Conservation (phyloP, 768 basidiomycete genomes). For the Suillus subaureus region DNA sequence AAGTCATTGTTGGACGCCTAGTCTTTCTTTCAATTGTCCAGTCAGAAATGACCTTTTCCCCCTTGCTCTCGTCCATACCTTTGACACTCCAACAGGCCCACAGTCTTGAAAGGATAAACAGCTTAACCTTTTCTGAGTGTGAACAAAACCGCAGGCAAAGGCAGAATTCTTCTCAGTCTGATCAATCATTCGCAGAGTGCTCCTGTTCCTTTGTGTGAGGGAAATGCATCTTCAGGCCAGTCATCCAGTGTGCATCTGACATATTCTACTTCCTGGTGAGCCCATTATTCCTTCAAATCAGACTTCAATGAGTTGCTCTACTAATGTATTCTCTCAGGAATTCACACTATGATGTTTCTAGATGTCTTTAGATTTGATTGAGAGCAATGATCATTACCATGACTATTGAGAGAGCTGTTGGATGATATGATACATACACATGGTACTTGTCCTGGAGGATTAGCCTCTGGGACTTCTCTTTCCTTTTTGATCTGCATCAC, state of each 20-base stretch:
- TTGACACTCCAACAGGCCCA: slow-evolving; percentile 15
- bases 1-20: slow-evolving; percentile 21
- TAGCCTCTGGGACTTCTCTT: no score
- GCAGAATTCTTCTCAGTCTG: slow-evolving; percentile 25
- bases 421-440: no score
- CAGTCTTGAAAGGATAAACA: slow-evolving; percentile 22
- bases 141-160: slow-evolving; percentile 5
- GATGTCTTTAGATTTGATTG: no score
- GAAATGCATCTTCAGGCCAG: neutral
- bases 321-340: neutral
- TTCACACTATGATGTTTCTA: neutral
- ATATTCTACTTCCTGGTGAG: neutral
- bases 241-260: neutral
- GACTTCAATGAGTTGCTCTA: neutral
- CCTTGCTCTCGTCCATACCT: slow-evolving; percentile 20
- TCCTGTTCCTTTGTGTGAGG: slow-evolving; percentile 4
- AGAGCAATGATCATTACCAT: no score
- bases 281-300: neutral
- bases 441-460: no score
- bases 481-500: no score
- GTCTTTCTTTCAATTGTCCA: slow-evolving; percentile 18
- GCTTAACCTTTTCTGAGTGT: slow-evolving; percentile 22
- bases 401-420: no score
- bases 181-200: slow-evolving; percentile 34
- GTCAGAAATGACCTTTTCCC: slow-evolving; percentile 5